Percentiles rank a stretch among this genome's conserved stretches.
These are phyloP conservation scores for Dioscorea cayenensis DNA, from an alignment of 116 monocot species.

Conservation along the genomic window DNA sequence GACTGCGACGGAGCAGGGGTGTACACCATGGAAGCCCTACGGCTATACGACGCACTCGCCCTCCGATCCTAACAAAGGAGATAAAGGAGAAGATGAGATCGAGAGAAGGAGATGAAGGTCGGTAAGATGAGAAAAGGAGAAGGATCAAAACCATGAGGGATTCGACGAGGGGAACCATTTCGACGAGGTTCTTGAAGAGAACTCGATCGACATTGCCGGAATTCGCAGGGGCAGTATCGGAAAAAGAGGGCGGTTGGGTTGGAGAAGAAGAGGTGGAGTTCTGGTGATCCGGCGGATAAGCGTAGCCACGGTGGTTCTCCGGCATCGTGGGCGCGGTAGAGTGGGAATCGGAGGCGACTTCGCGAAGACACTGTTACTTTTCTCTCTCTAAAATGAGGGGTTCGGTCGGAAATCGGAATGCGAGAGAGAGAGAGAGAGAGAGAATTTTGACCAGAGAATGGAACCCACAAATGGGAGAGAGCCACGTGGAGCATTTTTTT, in stretches of 20 bases:
- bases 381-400: background rate
- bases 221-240: background rate
- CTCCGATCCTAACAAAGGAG: constrained; percentile 46
- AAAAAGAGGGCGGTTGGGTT: background rate
- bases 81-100: background rate
- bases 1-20: constrained; percentile 58
- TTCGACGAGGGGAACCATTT: constrained; percentile 94
- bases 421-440: too few relatives aligned
- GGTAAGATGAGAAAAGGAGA: background rate
- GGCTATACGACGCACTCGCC: constrained; percentile 53
- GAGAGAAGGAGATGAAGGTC: background rate
- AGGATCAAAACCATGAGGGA: constrained; percentile 76
- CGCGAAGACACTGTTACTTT: background rate
- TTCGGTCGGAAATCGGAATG: too few relatives aligned
- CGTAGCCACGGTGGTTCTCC: background rate
- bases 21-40: constrained; percentile 72
- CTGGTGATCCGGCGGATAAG: background rate
- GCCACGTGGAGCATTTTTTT: too few relatives aligned
- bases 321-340: background rate
- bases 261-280: background rate
- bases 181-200: constrained; percentile 88
- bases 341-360: background rate
- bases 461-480: too few relatives aligned
- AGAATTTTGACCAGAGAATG: too few relatives aligned
- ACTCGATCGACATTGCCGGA: constrained; percentile 53